phyloP scores from a whole-genome alignment of 2,329 filamentous ascomycete genomes.

The Fusarium paranaense region DNA sequence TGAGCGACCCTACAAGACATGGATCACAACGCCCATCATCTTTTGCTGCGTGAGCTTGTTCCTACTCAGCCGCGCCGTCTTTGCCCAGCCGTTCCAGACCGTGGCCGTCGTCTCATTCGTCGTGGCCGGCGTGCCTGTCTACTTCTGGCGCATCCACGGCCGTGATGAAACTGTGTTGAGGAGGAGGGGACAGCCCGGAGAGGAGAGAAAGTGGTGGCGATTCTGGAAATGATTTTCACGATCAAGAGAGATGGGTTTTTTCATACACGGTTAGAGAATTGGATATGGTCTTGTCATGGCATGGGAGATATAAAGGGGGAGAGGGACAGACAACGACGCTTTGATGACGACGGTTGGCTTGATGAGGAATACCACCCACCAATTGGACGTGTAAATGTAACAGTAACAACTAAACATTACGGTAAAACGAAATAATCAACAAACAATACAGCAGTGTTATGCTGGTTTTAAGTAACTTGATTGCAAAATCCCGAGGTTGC shows the following conservation, averaged over 20 bases:
- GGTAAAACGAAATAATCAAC: slow-evolving; percentile 4
- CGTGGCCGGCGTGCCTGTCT: slow-evolving; percentile 84
- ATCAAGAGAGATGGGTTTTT: not conserved
- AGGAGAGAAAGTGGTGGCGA: slow-evolving; percentile 63
- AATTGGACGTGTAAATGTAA: slow-evolving; percentile 21
- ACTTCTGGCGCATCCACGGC: slow-evolving; percentile 85
- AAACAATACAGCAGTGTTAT: not conserved
- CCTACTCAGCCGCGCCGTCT: slow-evolving; percentile 86
- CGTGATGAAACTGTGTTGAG: slow-evolving; percentile 65
- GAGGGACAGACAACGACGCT: not conserved
- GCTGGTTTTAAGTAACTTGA: not conserved
- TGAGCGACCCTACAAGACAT: slow-evolving; percentile 92
- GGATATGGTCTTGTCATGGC: slow-evolving; percentile 1
- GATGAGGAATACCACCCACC: slow-evolving; percentile 16
- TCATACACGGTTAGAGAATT: not conserved
- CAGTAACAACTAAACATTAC: slow-evolving; percentile 9
- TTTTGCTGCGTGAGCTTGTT: slow-evolving; percentile 99
- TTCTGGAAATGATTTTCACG: slow-evolving; percentile 64
- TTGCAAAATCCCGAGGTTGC: too few relatives aligned
- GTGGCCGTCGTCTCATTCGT: slow-evolving; percentile 89
- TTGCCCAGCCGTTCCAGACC: slow-evolving; percentile 91
- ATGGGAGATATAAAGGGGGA: not conserved
- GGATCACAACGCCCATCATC: slow-evolving; percentile 96
- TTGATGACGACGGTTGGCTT: slow-evolving; percentile 11
- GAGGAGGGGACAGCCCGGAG: slow-evolving; percentile 47